phyloP scores from a whole-genome alignment of 768 basidiomycete genomes.

The Phlegmacium glaucopus region DNA sequence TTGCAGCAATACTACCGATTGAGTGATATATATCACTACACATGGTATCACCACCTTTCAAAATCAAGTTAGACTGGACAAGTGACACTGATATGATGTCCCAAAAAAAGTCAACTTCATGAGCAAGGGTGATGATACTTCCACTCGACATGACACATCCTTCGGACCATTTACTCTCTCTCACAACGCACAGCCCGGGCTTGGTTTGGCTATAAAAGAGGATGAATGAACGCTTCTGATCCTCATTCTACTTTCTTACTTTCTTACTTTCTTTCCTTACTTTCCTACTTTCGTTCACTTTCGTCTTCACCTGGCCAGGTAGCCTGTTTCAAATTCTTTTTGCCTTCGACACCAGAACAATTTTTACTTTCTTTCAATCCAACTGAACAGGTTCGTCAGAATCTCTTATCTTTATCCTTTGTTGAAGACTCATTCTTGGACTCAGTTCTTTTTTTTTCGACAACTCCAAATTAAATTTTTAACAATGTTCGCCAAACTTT shows the following conservation, averaged over 20 bases:
- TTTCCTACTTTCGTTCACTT: slow-evolving; percentile 19
- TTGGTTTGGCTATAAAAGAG: not conserved
- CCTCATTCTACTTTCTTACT: slow-evolving; percentile 7
- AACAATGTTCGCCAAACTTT: slow-evolving; percentile 36
- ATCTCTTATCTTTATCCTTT: not conserved
- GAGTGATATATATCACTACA: too few relatives aligned
- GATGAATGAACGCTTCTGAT: not conserved
- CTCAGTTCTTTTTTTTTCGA: slow-evolving; percentile 14
- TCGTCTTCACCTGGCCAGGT: slow-evolving; percentile 37
- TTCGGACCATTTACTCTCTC: too few relatives aligned
- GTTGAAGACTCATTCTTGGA: slow-evolving; percentile 3
- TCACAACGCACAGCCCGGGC: too few relatives aligned
- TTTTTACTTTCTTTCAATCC: slow-evolving; percentile 22
- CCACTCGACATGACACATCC: too few relatives aligned
- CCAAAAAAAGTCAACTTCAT: too few relatives aligned
- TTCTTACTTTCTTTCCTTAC: slow-evolving; percentile 26
- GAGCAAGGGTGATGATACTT: too few relatives aligned
- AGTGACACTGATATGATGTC: too few relatives aligned
- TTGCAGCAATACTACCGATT: too few relatives aligned
- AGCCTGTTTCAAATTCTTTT: slow-evolving; percentile 29
- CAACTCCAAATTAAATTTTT: slow-evolving; percentile 17
- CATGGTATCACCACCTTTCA: too few relatives aligned
- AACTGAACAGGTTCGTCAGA: slow-evolving; percentile 20
- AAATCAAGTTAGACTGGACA: too few relatives aligned
- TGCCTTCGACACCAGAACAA: slow-evolving; percentile 18